A percentile compares a stretch with the other conserved stretches of the same genome.
Evolutionary conservation across 2,329 filamentous ascomycete species (phyloP).

Genomic region (Lachnum nothofagi): DNA sequence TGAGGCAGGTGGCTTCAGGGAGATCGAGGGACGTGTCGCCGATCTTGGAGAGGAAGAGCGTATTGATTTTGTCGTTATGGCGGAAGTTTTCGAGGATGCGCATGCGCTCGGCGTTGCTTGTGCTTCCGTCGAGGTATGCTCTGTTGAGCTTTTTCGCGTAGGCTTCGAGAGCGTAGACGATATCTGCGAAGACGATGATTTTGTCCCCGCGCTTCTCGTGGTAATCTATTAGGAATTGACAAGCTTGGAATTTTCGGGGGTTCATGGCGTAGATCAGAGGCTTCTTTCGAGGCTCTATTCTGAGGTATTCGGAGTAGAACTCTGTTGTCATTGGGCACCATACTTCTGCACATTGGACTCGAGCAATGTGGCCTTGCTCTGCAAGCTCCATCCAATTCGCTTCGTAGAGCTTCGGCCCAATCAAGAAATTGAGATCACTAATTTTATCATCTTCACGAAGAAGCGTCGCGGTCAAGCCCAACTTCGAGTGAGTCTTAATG

Average conservation of each 20-base stretch:
- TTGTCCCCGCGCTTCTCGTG: conserved; percentile 94
- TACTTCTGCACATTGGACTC: conserved; percentile 95
- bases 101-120: conserved; percentile 77
- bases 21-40: conserved; percentile 97
- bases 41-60: conserved; percentile 94
- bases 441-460: conserved; percentile 98
- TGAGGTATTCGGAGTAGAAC: conserved; percentile 91
- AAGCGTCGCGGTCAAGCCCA: conserved; percentile 88
- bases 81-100: conserved; percentile 91
- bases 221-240: conserved; percentile 96
- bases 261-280: conserved; percentile 91
- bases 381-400: conserved; percentile 99
- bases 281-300: conserved; percentile 61
- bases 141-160: conserved; percentile 83
- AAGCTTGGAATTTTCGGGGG: conserved; percentile 91
- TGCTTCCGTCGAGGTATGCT: conserved; percentile 87
- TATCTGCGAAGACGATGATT: conserved; percentile 97
- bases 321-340: conserved; percentile 99
- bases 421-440: conserved; percentile 91
- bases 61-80: conserved; percentile 83
- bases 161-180: conserved; percentile 83
- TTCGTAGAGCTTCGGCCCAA: conserved; percentile 95
- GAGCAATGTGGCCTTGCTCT: conserved; percentile 92
- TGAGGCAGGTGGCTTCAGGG: conserved; percentile 91
- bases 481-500: conserved; percentile 91